Conservation (phyloP, 164 flowering plant genomes). For the Vitis rotundifolia region DNA sequence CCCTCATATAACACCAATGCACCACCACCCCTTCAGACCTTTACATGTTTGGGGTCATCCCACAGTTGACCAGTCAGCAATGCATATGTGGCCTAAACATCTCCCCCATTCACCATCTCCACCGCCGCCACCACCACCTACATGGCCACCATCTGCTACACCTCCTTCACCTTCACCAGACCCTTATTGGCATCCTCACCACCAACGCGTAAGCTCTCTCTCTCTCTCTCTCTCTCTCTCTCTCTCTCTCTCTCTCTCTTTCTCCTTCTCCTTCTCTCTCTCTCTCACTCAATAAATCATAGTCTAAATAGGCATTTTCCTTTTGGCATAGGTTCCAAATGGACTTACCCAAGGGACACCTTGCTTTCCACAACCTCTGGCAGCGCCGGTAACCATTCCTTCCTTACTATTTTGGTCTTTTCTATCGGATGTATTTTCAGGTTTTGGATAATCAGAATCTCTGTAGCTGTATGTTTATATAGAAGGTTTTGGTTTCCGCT, state of each 20-base stretch:
- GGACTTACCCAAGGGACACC: constrained; percentile 56
- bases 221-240: constrained; percentile 2
- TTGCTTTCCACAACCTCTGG: constrained; percentile 55
- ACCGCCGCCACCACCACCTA: constrained; percentile 33
- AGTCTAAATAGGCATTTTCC: not conserved
- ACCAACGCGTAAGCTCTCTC: constrained; percentile 41
- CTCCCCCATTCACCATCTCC: constrained; percentile 37
- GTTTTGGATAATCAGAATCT: not conserved
- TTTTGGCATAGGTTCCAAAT: constrained; percentile 41
- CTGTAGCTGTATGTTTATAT: not conserved
- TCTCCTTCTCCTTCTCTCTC: no score
- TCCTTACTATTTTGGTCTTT: constrained; percentile 5
- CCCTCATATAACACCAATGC: constrained; percentile 55
- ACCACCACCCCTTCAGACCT: constrained; percentile 50
- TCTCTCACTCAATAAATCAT: not conserved
- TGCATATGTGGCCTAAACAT: constrained; percentile 82
- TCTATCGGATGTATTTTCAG: not conserved
- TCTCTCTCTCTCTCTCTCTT: not conserved
- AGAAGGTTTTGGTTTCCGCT: no score
- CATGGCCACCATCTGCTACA: constrained; percentile 22
- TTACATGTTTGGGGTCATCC: constrained; percentile 99
- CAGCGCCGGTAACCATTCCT: constrained; percentile 34
- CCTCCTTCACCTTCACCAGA: constrained; percentile 34
- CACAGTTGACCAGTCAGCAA: constrained; percentile 52
- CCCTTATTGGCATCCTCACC: constrained; percentile 62